These are phyloP conservation scores for Podospora pseudocomata DNA, from an alignment of 495 filamentous ascomycete species.

Conservation along the genomic window DNA sequence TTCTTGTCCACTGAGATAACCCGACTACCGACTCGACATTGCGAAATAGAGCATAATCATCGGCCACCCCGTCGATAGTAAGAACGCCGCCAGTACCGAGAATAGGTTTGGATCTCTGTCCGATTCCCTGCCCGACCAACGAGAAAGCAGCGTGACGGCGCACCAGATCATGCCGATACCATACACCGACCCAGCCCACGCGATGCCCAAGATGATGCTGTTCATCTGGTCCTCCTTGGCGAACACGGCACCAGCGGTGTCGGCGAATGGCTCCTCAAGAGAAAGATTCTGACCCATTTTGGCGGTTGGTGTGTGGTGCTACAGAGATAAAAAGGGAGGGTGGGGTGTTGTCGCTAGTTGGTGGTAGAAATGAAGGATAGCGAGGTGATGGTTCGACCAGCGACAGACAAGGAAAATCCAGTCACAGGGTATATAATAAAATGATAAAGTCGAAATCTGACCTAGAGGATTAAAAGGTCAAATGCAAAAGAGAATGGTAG, in stretches of 20 bases:
- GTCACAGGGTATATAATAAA: constrained; percentile 1
- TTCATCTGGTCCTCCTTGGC: constrained; percentile 23
- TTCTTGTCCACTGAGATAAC: not conserved
- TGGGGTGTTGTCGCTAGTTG: not conserved
- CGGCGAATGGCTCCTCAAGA: constrained; percentile 24
- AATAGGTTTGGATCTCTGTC: constrained; percentile 28
- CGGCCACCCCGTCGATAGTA: constrained; percentile 30
- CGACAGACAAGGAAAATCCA: constrained; percentile 1
- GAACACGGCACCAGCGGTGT: constrained; percentile 28
- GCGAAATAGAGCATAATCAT: constrained; percentile 31
- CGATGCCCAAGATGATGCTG: constrained; percentile 32
- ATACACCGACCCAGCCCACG: constrained; percentile 32
- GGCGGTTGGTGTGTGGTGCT: constrained; percentile 5
- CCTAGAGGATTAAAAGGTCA: constrained; percentile 8
- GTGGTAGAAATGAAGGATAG: not conserved
- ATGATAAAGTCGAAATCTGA: not conserved
- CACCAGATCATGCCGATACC: constrained; percentile 37
- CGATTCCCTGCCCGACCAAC: constrained; percentile 32
- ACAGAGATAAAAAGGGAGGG: not conserved
- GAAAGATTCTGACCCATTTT: constrained; percentile 37
- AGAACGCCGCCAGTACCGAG: constrained; percentile 28
- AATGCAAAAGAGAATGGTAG: constrained; percentile 5
- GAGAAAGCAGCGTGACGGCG: constrained; percentile 30
- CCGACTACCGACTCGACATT: constrained; percentile 8
- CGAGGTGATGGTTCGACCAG: constrained; percentile 13